Evolutionary conservation across 768 basidiomycete genomes (phyloP).

Genomic region (Xerocomus spinulosus): DNA sequence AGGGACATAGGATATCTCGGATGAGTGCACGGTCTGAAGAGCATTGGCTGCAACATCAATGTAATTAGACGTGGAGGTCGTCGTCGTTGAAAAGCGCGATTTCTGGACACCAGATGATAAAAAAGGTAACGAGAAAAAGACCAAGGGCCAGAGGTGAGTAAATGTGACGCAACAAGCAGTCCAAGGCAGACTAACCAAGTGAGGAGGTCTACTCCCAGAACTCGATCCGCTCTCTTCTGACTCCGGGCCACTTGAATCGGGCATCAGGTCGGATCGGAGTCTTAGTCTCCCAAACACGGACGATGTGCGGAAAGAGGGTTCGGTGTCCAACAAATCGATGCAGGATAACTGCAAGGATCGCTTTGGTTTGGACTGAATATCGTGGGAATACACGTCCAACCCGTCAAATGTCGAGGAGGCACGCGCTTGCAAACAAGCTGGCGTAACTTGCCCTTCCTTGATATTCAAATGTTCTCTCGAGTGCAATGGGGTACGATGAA

Average conservation of each 20-base stretch:
- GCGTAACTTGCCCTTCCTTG: constrained; percentile 6
- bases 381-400: constrained; percentile 29
- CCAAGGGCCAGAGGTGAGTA: neutral
- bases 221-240: constrained; percentile 12
- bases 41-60: constrained; percentile 13
- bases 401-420: constrained; percentile 31
- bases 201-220: neutral
- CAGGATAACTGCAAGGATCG: constrained; percentile 20
- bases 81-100: constrained; percentile 35
- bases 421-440: constrained; percentile 15
- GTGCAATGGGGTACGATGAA: constrained; percentile 20
- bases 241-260: constrained; percentile 14
- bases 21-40: neutral
- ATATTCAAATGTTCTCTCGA: constrained; percentile 18
- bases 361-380: constrained; percentile 12
- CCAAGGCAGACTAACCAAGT: constrained; percentile 14
- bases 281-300: constrained; percentile 12
- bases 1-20: constrained; percentile 3
- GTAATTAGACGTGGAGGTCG: constrained; percentile 32
- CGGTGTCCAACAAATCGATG: constrained; percentile 19
- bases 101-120: constrained; percentile 16
- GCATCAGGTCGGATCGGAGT: constrained; percentile 21
- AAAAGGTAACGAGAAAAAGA: neutral
- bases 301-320: constrained; percentile 13
- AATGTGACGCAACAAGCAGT: neutral